Base-by-base conservation (phyloP, 2,329 filamentous ascomycete species). In the Microdochium paspali region DNA sequence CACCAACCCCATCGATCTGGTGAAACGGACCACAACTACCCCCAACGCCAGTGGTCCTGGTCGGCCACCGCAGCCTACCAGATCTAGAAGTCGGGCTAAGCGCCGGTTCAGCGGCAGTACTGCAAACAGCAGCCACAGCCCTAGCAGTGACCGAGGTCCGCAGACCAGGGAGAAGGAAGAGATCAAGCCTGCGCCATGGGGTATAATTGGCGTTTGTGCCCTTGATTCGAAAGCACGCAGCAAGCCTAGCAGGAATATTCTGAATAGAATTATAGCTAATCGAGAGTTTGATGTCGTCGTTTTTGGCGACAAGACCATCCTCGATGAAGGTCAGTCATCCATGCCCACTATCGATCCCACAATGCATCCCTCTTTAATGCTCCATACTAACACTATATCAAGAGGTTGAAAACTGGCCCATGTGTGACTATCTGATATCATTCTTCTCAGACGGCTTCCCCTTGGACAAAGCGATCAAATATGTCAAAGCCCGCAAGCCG, bases 361-460 rank as follows among this genome's bases (percentile, higher is more conserved):
- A 26, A 15, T 13, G 44, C 23, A 10, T 10, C 47, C 44, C 35
- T 45, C 15, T 45, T 44, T 48, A 26, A 55, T 64, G 4, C 18
- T 12, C 6, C 6, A 40, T 9, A 10, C 12, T 18, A 9, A 51
- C 58, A 59, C 57, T 44, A 56, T 50, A 31, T 42, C 21, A 51
- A 80, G 76, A 61, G 45, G 59, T 65, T 28, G 62, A 64, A 42
- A 61, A 65, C 40, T 65, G 62, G 62, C 61, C 61, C 42, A 63
- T 64, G 49, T 76, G 74, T 66, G 93, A 98, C 68, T 98, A 95
- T 59, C 70, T 98, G 48, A 95, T 98, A 59, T 95, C 90, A 3
- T 98, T 98, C 69, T 98, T 97, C 67, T 97, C 91, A 0, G 91
- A 96, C 64, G 93, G 93, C 1, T 98, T 98, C 56, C 93, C 93